Evolutionary conservation across 345 rosid species (phyloP).

Genomic region (Pistacia atlantica): DNA sequence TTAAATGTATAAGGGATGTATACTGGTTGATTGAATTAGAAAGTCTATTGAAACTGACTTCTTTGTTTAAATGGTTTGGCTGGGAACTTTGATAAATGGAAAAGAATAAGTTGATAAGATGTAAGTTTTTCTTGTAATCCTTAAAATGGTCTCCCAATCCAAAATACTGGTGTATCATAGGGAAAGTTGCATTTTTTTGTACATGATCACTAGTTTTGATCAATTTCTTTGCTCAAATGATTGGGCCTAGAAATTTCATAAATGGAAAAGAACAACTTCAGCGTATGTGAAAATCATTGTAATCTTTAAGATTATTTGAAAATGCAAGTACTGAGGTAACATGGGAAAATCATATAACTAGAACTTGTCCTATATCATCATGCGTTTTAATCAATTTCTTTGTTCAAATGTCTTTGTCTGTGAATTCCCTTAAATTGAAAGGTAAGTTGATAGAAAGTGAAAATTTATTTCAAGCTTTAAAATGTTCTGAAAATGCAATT

Average conservation of each 20-base stretch:
- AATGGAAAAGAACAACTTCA: background rate
- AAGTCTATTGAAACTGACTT: background rate
- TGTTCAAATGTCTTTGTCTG: background rate
- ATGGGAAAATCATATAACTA: background rate
- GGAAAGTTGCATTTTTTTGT: background rate
- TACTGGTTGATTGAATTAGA: background rate
- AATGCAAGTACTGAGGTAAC: background rate
- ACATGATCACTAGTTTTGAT: background rate
- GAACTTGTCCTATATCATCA: background rate
- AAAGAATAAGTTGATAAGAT: background rate
- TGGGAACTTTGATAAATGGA: background rate
- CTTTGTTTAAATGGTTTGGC: background rate
- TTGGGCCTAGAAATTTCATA: background rate
- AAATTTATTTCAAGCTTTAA: constrained; percentile 2
- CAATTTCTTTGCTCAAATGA: background rate
- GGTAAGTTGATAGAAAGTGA: background rate
- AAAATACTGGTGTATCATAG: background rate
- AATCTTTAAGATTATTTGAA: background rate
- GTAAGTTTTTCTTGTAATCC: constrained; percentile 1
- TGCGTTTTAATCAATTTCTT: background rate
- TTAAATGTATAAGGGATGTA: too few species aligned
- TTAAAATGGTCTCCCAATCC: background rate
- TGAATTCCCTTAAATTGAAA: background rate
- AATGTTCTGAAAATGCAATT: background rate
- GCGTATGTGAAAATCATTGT: background rate